Evolutionary conservation across 768 basidiomycete genomes (phyloP), one percentile per base, ranked within the genome.

Genomic region (Mycena belliarum): DNA sequence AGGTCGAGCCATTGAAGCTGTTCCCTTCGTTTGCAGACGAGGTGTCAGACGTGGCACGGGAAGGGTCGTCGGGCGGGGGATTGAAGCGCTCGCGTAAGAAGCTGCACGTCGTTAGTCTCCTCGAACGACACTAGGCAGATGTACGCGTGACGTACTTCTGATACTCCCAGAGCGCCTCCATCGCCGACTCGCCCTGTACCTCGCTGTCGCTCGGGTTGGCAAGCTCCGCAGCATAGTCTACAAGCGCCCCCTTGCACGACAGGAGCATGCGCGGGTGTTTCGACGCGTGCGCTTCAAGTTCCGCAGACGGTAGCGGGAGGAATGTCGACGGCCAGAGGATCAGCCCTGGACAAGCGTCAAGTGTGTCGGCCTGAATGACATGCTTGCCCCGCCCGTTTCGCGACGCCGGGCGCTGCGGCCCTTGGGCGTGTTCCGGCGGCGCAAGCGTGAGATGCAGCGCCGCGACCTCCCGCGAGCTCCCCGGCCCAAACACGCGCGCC

Each of bases 381-480:
- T 11, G 33, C 29, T 32, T 49, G 18, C 28, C 25, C 21, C 35
- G 49, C 29, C 29, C 49, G 10, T 11, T 23, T 10, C 45, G 14
- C 4, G 56, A 57, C 33, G 26, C 8, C 10, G 56, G 49, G 15
- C 43, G 48, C 23, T 37, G 23, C 14, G 12, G 16, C 24, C 41
- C 43, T 53, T 42, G n/a, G n/a, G n/a, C 24, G 20, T 48, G 55
- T 3, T 69, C 71, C 18, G 75, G 69, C 26, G 87, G 84, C 15
- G 86, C 85, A 12, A 90, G 69, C 52, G 82, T 82, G 20, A 89
- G 69, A 53, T 84, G 78, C 63, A 81, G 79, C 33, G 75, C 80
- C 44, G 74, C 72, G 43, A 76, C 65, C 67, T 82, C 80, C 52
- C 68, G 66, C 23, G 75, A 73, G 23, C 78, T 72, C 6, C n/a